Percentiles rank a stretch among this genome's conserved stretches.
These are phyloP conservation scores for Chenopodium formosanum DNA, from an alignment of 148 eudicot genomes.

Conservation along the genomic window DNA sequence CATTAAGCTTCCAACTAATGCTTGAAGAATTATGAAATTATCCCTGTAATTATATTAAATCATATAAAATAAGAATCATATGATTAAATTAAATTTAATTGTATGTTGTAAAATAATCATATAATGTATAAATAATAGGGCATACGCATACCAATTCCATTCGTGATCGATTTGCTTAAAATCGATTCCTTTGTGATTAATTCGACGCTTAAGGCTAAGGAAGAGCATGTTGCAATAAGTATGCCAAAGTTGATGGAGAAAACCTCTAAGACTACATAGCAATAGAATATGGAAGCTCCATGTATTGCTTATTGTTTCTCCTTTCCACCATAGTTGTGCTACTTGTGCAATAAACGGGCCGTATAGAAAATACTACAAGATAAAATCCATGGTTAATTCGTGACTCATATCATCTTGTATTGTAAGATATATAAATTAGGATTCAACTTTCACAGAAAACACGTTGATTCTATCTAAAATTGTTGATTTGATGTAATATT, in stretches of 20 bases:
- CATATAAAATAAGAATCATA: neutral
- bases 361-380: slow-evolving; percentile 53
- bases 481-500: too few relatives aligned
- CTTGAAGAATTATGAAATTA: slow-evolving; percentile 69
- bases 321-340: slow-evolving; percentile 46
- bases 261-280: slow-evolving; percentile 44
- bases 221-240: slow-evolving; percentile 59
- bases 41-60: slow-evolving; percentile 47
- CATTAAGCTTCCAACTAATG: slow-evolving; percentile 42
- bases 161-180: slow-evolving; percentile 81
- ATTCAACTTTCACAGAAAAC: too few relatives aligned
- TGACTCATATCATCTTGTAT: too few relatives aligned
- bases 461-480: too few relatives aligned
- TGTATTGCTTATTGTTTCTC: slow-evolving; percentile 30
- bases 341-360: slow-evolving; percentile 64
- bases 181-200: slow-evolving; percentile 53
- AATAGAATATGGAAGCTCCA: slow-evolving; percentile 68
- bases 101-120: neutral
- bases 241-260: slow-evolving; percentile 53
- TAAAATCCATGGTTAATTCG: neutral
- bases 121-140: neutral
- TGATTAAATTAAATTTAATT: too few relatives aligned
- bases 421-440: neutral
- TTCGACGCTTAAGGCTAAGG: slow-evolving; percentile 52
- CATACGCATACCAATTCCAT: slow-evolving; percentile 86